These are phyloP conservation scores for Abortiporus biennis DNA, from an alignment of 1,284 basidiomycete species.

Conservation along the genomic window DNA sequence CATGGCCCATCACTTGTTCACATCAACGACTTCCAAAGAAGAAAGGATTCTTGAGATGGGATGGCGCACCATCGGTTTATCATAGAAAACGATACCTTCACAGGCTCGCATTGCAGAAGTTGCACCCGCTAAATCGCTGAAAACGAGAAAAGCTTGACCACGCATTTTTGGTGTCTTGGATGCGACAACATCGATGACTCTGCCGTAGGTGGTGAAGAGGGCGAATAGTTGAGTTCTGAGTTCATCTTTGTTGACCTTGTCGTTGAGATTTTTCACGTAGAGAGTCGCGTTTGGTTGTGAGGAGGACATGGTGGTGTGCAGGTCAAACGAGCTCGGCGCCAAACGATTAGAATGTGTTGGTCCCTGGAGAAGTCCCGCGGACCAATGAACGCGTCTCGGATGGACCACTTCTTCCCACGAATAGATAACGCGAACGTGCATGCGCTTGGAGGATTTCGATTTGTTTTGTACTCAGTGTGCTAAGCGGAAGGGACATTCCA, in stretches of 20 bases:
- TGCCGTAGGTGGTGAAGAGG: constrained; percentile 91
- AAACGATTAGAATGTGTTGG: background rate
- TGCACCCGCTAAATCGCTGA: constrained; percentile 81
- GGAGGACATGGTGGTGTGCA: constrained; percentile 20
- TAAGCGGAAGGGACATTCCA: too few species aligned
- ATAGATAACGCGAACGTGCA: too few species aligned
- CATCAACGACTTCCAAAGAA: constrained; percentile 25
- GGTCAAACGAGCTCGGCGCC: constrained; percentile 1
- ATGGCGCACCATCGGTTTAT: constrained; percentile 76
- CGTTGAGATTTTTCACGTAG: constrained; percentile 93
- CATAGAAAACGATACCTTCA: constrained; percentile 91
- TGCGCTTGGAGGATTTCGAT: too few species aligned
- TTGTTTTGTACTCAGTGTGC: too few species aligned
- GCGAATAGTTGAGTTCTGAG: constrained; percentile 79
- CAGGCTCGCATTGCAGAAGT: constrained; percentile 89
- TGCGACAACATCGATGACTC: constrained; percentile 92
- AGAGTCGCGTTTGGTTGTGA: constrained; percentile 80
- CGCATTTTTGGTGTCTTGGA: constrained; percentile 83
- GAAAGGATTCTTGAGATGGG: constrained; percentile 19
- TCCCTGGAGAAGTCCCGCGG: too few species aligned
- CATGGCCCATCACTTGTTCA: constrained; percentile 16
- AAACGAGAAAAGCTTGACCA: constrained; percentile 96
- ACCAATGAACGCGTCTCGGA: too few species aligned
- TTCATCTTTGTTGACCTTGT: constrained; percentile 93
- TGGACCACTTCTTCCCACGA: too few species aligned